Conservation (phyloP, 2,329 filamentous ascomycete species). For the Alternaria brassicicola region DNA sequence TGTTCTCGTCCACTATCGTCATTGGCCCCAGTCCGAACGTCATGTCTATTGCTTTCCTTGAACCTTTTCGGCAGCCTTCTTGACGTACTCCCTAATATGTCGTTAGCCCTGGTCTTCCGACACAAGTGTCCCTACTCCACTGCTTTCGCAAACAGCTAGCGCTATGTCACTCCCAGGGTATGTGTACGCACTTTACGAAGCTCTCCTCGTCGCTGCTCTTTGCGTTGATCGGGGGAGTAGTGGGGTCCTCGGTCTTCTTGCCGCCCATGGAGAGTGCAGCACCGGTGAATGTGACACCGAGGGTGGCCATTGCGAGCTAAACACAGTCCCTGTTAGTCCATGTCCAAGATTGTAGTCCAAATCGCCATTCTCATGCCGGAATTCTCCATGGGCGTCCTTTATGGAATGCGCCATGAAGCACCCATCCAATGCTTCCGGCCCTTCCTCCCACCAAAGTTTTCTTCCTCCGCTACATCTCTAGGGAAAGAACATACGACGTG, state of each 20-base stretch:
- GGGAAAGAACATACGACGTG: slow-evolving; percentile 55
- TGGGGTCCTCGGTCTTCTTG: slow-evolving; percentile 52
- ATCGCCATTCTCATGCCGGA: not conserved
- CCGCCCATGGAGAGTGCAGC: slow-evolving; percentile 46
- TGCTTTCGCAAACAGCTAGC: not conserved
- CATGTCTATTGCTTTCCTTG: slow-evolving; percentile 25
- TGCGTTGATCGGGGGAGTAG: slow-evolving; percentile 65
- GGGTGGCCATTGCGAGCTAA: slow-evolving; percentile 66
- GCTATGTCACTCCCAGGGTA: not conserved
- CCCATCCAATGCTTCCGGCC: not conserved
- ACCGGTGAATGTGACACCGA: slow-evolving; percentile 40
- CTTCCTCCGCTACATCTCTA: not conserved
- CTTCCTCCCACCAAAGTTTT: slow-evolving; percentile 22
- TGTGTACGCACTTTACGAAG: slow-evolving; percentile 66
- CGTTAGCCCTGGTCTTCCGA: slow-evolving; percentile 12
- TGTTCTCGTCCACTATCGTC: not conserved
- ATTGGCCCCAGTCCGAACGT: not conserved
- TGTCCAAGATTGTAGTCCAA: slow-evolving; percentile 5
- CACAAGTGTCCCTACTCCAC: not conserved
- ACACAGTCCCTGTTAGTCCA: not conserved
- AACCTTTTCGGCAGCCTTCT: slow-evolving; percentile 45
- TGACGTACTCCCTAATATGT: slow-evolving; percentile 44
- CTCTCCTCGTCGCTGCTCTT: slow-evolving; percentile 71
- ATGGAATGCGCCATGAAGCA: not conserved
- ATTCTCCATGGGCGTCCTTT: not conserved